Evolutionary conservation across 1,284 basidiomycete genomes (phyloP).

Genomic region (Cerrena zonata): DNA sequence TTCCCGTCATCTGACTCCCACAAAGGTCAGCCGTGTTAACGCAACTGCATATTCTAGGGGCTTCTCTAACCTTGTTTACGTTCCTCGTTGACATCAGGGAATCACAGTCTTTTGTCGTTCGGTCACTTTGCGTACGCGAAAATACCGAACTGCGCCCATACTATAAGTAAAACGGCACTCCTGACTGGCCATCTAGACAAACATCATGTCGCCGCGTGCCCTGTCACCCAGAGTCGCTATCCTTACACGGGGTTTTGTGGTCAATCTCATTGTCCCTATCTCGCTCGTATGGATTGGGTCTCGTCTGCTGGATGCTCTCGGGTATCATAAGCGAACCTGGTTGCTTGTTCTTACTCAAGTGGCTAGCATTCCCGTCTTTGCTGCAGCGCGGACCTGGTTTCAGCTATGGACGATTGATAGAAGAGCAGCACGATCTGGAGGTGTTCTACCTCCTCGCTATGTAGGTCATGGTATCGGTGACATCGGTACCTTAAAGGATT

Average conservation of each 20-base stretch:
- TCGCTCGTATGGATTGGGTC: neutral
- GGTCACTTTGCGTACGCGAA: too few species aligned
- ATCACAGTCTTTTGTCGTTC: too few species aligned
- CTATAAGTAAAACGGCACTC: too few species aligned
- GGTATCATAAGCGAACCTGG: constrained; percentile 1
- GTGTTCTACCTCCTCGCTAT: constrained; percentile 6
- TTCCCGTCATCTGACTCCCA: too few species aligned
- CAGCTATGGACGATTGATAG: neutral
- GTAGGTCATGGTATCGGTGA: constrained; percentile 13
- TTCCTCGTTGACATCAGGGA: too few species aligned
- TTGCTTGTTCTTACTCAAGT: neutral
- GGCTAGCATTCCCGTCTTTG: neutral
- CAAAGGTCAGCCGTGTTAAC: too few species aligned
- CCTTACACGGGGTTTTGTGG: neutral
- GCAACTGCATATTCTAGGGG: too few species aligned
- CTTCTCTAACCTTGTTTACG: too few species aligned
- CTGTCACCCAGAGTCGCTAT: neutral
- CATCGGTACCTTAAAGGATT: constrained; percentile 11
- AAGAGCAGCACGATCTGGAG: neutral
- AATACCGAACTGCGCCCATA: too few species aligned
- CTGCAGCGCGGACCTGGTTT: neutral
- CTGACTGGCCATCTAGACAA: constrained; percentile 13
- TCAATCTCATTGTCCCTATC: neutral
- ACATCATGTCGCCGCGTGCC: neutral
- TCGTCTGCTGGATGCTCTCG: neutral